Conservation (phyloP, 139 green algal species). For the Closterium sp. region DNA sequence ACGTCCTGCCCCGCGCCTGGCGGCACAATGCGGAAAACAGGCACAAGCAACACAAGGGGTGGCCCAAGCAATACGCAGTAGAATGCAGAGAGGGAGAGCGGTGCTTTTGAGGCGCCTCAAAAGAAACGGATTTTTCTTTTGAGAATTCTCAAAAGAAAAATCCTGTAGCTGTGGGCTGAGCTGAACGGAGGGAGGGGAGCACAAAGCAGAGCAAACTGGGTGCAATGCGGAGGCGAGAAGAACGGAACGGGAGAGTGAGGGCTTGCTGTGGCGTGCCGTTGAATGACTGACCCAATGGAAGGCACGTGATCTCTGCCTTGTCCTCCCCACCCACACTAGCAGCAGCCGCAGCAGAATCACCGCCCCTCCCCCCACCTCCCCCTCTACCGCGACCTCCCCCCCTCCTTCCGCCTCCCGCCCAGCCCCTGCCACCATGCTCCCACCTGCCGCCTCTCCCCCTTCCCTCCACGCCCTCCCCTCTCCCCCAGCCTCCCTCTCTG, state of each 20-base stretch:
- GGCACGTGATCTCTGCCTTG: not conserved
- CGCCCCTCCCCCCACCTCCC: not conserved
- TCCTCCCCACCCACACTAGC: not conserved
- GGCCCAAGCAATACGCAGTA: too few species aligned
- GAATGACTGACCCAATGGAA: not conserved
- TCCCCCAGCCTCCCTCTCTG: not conserved
- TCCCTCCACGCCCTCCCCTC: not conserved
- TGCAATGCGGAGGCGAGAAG: not conserved
- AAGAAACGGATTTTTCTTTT: too few species aligned
- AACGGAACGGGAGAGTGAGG: not conserved
- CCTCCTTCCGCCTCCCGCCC: not conserved
- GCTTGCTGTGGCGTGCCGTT: not conserved
- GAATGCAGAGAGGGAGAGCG: too few species aligned
- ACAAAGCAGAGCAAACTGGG: not conserved
- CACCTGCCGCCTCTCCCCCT: not conserved
- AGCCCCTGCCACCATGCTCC: not conserved
- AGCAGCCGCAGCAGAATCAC: not conserved
- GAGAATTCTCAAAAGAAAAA: too few species aligned
- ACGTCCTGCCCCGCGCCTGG: conserved; percentile 47
- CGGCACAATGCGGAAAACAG: too few species aligned
- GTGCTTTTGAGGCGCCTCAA: too few species aligned
- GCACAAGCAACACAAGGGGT: too few species aligned
- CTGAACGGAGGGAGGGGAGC: not conserved
- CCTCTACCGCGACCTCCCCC: not conserved
- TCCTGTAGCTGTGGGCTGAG: not conserved